Conservation (phyloP, 2,329 filamentous ascomycete species). For the Biscogniauxia sp. region DNA sequence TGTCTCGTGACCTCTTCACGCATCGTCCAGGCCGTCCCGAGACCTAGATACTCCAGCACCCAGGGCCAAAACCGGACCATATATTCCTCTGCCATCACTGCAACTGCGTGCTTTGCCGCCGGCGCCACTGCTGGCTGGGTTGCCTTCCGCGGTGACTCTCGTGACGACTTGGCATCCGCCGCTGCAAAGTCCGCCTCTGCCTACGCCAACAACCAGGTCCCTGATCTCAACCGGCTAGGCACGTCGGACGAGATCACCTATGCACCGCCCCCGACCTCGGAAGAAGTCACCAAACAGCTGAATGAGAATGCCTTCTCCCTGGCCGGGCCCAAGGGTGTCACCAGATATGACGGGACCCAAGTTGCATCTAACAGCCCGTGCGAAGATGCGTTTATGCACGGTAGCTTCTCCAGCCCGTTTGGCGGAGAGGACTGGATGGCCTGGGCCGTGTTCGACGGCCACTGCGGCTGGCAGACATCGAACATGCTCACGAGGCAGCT, state of each 20-base stretch:
- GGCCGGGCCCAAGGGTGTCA: conserved; percentile 16
- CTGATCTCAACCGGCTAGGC: conserved; percentile 28
- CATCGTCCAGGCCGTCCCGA: conserved; percentile 8
- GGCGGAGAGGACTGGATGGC: conserved; percentile 28
- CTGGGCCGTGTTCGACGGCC: conserved; percentile 36
- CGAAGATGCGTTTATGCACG: conserved; percentile 35
- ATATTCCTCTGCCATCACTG: conserved; percentile 6
- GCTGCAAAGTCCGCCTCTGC: neutral
- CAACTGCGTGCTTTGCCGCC: conserved; percentile 16
- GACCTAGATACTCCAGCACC: conserved; percentile 23
- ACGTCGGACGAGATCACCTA: conserved; percentile 25
- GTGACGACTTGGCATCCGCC: conserved; percentile 2
- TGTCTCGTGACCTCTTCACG: conserved; percentile 18
- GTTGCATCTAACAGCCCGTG: conserved; percentile 34
- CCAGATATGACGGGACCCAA: conserved; percentile 33
- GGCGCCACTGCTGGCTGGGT: conserved; percentile 17
- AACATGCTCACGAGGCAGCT: conserved; percentile 31
- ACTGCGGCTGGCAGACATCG: conserved; percentile 36
- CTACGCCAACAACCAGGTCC: conserved; percentile 8
- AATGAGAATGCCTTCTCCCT: conserved; percentile 27
- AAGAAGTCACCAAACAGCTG: conserved; percentile 28
- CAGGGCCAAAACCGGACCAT: conserved; percentile 9
- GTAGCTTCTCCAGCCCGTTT: conserved; percentile 29
- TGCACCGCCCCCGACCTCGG: conserved; percentile 21
- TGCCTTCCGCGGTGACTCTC: conserved; percentile 7